phyloP scores from a whole-genome alignment of 768 basidiomycete species.

The Suillus hirtellus region DNA sequence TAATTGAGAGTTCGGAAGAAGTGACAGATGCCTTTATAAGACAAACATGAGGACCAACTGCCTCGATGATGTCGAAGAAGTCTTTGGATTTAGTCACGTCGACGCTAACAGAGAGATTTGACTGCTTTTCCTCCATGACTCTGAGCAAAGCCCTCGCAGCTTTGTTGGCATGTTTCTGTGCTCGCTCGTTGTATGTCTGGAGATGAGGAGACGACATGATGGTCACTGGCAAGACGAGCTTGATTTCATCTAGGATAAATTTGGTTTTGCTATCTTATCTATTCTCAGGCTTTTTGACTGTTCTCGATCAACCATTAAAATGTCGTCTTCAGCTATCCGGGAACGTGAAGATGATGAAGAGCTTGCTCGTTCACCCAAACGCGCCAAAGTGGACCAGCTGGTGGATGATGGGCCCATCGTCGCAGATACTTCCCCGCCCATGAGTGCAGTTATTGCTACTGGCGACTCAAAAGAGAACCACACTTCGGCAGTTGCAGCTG shows the following conservation, averaged over 20 bases:
- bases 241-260: neutral
- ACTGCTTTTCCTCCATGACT: conserved; percentile 82
- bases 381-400: conserved; percentile 34
- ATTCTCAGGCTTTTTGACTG: conserved; percentile 6
- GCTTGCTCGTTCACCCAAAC: conserved; percentile 40
- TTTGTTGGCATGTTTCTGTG: conserved; percentile 60
- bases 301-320: conserved; percentile 13
- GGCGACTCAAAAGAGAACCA: conserved; percentile 13
- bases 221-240: conserved; percentile 9
- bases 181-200: conserved; percentile 64
- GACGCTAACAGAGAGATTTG: conserved; percentile 94
- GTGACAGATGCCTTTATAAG: conserved; percentile 78
- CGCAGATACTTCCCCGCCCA: conserved; percentile 13
- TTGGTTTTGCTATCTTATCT: conserved; percentile 12
- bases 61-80: conserved; percentile 83
- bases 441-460: neutral
- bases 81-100: conserved; percentile 83
- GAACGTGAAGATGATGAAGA: conserved; percentile 52
- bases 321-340: conserved; percentile 38
- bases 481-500: conserved; percentile 17
- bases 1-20: conserved; percentile 13
- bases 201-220: conserved; percentile 39
- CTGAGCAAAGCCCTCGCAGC: conserved; percentile 78
- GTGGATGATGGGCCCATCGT: conserved; percentile 16
- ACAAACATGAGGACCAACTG: conserved; percentile 88